These are phyloP conservation scores for Candida succiphila DNA, from an alignment of 805 yeast genomes.

Conservation along the genomic window DNA sequence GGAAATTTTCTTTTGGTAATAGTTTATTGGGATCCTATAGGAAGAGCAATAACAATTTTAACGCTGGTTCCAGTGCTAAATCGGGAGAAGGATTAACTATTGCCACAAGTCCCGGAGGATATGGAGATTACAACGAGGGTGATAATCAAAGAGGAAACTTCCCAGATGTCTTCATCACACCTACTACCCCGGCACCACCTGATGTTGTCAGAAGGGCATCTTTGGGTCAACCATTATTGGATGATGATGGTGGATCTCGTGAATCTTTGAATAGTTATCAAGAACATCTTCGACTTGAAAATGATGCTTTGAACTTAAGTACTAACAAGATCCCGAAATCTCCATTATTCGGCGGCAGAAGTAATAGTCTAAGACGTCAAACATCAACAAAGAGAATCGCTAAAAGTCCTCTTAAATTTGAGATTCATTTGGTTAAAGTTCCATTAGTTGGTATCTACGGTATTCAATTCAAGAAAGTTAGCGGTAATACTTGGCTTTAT, in stretches of 20 bases:
- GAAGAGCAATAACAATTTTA: slow-evolving; percentile 36
- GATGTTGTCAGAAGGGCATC: slow-evolving; percentile 24
- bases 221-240: slow-evolving; percentile 11
- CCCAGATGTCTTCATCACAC: slow-evolving; percentile 10
- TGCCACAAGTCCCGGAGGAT: slow-evolving; percentile 23
- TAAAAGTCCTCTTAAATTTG: slow-evolving; percentile 72
- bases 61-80: too few relatives aligned
- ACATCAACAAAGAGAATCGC: slow-evolving; percentile 5
- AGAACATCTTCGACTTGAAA: slow-evolving; percentile 36
- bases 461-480: slow-evolving; percentile 85
- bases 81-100: slow-evolving; percentile 28
- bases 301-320: slow-evolving; percentile 53
- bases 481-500: slow-evolving; percentile 94
- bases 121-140: too few relatives aligned
- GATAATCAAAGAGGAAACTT: slow-evolving; percentile 27
- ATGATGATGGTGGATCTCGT: slow-evolving; percentile 38
- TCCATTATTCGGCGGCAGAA: slow-evolving; percentile 1
- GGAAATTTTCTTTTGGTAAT: slow-evolving; percentile 57
- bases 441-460: slow-evolving; percentile 87
- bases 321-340: slow-evolving; percentile 19
- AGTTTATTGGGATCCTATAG: slow-evolving; percentile 41
- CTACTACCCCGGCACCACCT: slow-evolving; percentile 29
- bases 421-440: slow-evolving; percentile 85
- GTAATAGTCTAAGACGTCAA: neutral
- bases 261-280: slow-evolving; percentile 52